phyloP scores from a whole-genome alignment of 768 basidiomycete genomes.

The Mycena polygramma region DNA sequence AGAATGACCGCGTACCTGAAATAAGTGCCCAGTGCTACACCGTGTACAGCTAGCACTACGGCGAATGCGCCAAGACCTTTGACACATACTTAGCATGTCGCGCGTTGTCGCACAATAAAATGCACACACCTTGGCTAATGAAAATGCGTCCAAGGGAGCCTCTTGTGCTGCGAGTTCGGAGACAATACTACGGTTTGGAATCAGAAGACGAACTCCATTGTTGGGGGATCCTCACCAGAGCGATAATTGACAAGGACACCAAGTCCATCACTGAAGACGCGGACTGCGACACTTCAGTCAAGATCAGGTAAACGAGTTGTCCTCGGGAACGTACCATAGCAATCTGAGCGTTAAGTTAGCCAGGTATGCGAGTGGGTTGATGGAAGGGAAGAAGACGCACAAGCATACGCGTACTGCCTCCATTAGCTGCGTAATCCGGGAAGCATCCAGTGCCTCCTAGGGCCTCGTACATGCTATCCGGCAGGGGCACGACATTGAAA shows the following conservation, averaged over 20 bases:
- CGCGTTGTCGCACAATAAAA: background rate
- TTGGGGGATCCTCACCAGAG: slow-evolving; percentile 44
- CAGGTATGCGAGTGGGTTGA: background rate
- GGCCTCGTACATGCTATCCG: slow-evolving; percentile 41
- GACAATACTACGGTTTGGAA: slow-evolving; percentile 43
- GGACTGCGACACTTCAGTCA: slow-evolving; percentile 41
- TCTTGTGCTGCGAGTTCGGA: slow-evolving; percentile 44
- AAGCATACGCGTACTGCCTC: slow-evolving; percentile 46
- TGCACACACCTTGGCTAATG: slow-evolving; percentile 51
- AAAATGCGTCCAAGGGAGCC: slow-evolving; percentile 53
- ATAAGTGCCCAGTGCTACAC: slow-evolving; percentile 42
- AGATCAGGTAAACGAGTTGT: slow-evolving; percentile 37
- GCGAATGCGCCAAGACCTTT: slow-evolving; percentile 52
- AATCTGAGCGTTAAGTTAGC: slow-evolving; percentile 19
- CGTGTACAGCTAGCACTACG: slow-evolving; percentile 47
- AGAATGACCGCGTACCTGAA: slow-evolving; percentile 38
- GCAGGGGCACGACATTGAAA: slow-evolving; percentile 39
- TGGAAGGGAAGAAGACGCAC: slow-evolving; percentile 28
- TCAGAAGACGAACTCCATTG: background rate
- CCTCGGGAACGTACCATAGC: slow-evolving; percentile 14
- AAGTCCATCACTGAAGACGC: slow-evolving; percentile 55
- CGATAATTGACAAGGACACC: slow-evolving; percentile 50
- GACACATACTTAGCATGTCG: background rate
- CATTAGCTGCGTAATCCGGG: slow-evolving; percentile 48
- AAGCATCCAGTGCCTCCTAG: slow-evolving; percentile 53